phyloP scores from a whole-genome alignment of 2,329 filamentous ascomycete species.

The Cytospora leucostoma region DNA sequence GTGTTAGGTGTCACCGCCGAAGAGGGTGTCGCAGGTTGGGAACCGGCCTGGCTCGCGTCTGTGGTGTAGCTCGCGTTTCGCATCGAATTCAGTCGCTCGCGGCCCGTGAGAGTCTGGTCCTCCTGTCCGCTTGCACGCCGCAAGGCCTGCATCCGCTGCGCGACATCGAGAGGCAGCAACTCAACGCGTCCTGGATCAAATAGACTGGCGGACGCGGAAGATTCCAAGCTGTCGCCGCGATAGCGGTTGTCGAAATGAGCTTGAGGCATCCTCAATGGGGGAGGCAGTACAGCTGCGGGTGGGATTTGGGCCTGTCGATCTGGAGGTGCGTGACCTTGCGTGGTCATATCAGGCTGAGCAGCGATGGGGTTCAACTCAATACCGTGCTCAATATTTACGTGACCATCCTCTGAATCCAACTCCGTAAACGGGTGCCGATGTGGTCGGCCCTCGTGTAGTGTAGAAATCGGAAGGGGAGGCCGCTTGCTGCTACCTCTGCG shows the following conservation, averaged over 20 bases:
- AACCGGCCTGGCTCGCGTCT: conserved; percentile 21
- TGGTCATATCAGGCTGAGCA: background rate
- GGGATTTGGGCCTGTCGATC: background rate
- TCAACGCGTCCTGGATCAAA: conserved; percentile 36
- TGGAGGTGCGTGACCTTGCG: background rate
- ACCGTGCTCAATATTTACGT: background rate
- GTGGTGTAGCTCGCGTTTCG: conserved; percentile 12
- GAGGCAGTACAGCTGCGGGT: conserved; percentile 4
- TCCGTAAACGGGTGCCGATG: conserved; percentile 12
- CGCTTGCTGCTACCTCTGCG: conserved; percentile 5
- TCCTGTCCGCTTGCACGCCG: conserved; percentile 30
- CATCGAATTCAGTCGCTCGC: conserved; percentile 20
- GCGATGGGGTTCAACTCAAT: conserved; percentile 8
- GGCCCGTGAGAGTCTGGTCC: conserved; percentile 30
- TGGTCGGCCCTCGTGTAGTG: background rate
- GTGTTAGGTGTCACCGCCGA: conserved; percentile 9
- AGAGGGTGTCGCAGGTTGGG: conserved; percentile 1
- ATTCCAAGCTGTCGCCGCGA: conserved; percentile 15
- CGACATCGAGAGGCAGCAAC: conserved; percentile 37
- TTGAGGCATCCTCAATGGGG: background rate
- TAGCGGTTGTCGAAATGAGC: conserved; percentile 8
- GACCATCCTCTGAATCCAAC: conserved; percentile 5
- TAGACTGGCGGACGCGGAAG: conserved; percentile 20
- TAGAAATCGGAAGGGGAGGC: background rate
- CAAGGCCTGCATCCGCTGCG: conserved; percentile 35